Conservation (phyloP, 495 filamentous ascomycete genomes). For the Aspergillus asperescens region DNA sequence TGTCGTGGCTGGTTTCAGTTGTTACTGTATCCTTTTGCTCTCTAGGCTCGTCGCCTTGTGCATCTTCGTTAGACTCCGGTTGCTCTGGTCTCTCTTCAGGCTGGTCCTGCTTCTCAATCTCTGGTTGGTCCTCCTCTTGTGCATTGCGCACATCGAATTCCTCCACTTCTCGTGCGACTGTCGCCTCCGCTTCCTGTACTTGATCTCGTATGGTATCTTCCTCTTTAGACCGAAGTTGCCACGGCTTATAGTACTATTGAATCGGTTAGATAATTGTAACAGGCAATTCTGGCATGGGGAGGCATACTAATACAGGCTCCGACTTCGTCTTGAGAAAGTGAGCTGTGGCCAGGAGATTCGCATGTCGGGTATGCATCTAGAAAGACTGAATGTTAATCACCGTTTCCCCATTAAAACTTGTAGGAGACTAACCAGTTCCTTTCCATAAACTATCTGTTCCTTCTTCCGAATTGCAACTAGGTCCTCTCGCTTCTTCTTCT, state of each 20-base stretch:
- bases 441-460: constrained; percentile 74
- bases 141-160: constrained; percentile 44
- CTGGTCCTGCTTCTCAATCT: constrained; percentile 10
- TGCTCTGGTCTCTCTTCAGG: constrained; percentile 15
- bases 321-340: constrained; percentile 68
- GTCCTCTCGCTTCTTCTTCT: constrained; percentile 57
- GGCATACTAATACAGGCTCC: constrained; percentile 71
- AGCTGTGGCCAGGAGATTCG: constrained; percentile 65
- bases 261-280: constrained; percentile 12
- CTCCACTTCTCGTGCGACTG: constrained; percentile 45
- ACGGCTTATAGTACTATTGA: constrained; percentile 80
- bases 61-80: constrained; percentile 15
- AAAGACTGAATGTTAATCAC: neutral
- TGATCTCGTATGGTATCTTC: constrained; percentile 58
- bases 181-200: constrained; percentile 50
- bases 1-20: constrained; percentile 22
- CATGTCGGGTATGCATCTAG: constrained; percentile 78
- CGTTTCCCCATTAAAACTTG: neutral
- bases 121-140: constrained; percentile 11
- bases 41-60: constrained; percentile 18
- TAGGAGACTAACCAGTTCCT: constrained; percentile 60
- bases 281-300: neutral
- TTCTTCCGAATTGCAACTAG: constrained; percentile 53
- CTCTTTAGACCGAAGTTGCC: constrained; percentile 62
- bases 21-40: constrained; percentile 25